Conservation (phyloP, 2,329 filamentous ascomycete genomes). For the Fusarium sp. region DNA sequence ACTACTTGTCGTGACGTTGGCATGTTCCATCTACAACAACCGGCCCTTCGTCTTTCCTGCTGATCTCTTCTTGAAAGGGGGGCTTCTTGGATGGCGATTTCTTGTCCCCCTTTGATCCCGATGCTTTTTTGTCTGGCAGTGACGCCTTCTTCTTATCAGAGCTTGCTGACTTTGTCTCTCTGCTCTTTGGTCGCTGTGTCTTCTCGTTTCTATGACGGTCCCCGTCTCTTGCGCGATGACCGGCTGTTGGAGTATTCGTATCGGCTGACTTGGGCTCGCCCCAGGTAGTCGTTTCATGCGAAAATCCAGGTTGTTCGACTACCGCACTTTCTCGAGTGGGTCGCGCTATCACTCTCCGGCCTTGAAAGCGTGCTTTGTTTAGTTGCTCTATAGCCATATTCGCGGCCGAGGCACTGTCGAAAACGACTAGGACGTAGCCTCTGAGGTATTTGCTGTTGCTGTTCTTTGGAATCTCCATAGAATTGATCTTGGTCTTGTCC, state of each 20-base stretch:
- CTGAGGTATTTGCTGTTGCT: conserved; percentile 39
- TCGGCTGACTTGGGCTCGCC: background rate
- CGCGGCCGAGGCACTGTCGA: conserved; percentile 40
- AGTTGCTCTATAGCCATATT: conserved; percentile 42
- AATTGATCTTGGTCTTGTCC: conserved; percentile 36
- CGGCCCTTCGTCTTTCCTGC: conserved; percentile 18
- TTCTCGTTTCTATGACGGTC: conserved; percentile 10
- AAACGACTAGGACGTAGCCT: conserved; percentile 44
- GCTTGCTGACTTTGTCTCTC: conserved; percentile 17
- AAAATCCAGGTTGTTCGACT: conserved; percentile 5
- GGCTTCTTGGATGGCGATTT: conserved; percentile 20
- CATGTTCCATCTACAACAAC: conserved; percentile 39
- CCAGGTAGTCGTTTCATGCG: conserved; percentile 1
- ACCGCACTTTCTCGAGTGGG: conserved; percentile 35
- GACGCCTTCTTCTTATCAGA: conserved; percentile 25
- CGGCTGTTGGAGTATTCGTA: conserved; percentile 7
- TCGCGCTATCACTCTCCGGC: conserved; percentile 41
- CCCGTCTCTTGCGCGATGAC: conserved; percentile 16
- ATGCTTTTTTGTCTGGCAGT: conserved; percentile 23
- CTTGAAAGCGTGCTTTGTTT: conserved; percentile 44
- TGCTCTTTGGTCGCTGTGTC: conserved; percentile 29
- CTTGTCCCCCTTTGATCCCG: conserved; percentile 18
- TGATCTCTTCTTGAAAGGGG: conserved; percentile 15
- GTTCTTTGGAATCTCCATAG: conserved; percentile 45
- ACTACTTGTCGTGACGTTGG: conserved; percentile 15